Percentiles rank a stretch among this genome's conserved stretches.
Conservation (phyloP, 495 filamentous ascomycete genomes). For the Astrothelium macrocarpum region DNA sequence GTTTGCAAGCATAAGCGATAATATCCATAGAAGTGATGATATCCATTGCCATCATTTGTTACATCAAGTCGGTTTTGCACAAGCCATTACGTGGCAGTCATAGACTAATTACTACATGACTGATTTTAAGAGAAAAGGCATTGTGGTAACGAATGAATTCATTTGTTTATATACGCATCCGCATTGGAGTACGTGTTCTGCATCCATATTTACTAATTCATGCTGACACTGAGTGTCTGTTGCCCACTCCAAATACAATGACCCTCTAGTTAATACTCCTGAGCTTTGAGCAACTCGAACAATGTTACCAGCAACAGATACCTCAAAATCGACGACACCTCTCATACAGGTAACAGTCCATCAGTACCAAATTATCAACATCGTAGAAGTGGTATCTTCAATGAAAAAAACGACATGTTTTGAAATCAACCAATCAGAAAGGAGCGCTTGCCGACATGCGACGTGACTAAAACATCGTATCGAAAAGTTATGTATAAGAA, state of each 20-base stretch:
- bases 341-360: background rate
- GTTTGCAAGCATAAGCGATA: too few relatives aligned
- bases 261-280: background rate
- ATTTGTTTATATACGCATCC: background rate
- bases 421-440: background rate
- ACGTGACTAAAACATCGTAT: constrained; percentile 3
- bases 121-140: background rate
- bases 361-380: background rate
- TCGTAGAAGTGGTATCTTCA: background rate
- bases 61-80: too few relatives aligned
- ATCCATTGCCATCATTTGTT: too few relatives aligned
- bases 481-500: constrained; percentile 6
- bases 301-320: background rate
- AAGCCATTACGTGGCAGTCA: too few relatives aligned
- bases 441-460: background rate
- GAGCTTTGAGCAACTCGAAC: background rate
- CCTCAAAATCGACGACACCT: background rate
- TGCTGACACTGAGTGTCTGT: background rate
- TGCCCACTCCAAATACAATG: background rate
- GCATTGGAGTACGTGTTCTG: background rate
- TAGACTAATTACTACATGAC: too few relatives aligned
- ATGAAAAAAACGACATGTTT: background rate
- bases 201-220: background rate
- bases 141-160: background rate
- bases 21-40: too few relatives aligned